Base-by-base conservation (phyloP, 495 filamentous ascomycete genomes). In the Usnea hakonensis region DNA sequence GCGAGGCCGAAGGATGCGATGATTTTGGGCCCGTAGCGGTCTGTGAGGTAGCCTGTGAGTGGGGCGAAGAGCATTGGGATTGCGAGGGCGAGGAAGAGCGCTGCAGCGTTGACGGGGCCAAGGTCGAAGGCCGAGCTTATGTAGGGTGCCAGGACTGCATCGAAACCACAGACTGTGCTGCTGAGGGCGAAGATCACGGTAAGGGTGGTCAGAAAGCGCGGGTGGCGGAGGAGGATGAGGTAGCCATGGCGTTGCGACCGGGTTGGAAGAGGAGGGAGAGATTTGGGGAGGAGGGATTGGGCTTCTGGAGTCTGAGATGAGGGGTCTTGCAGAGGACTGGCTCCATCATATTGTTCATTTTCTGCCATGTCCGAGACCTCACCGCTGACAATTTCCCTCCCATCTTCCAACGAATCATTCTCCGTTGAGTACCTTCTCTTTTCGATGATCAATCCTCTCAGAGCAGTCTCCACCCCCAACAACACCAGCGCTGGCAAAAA, bases 71-170 rank as follows among this genome's bases (percentile, higher is more conserved):
- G 85, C 86, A 55, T 75, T 80, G 14, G 78, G 82, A 58, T 80
- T 55, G 83, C 79, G 21, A 87, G n/a, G 5, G 81, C 77, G 1
- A 89, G 75, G 68, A 88, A 87, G 16, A 87, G 69, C 5, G 87
- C 71, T 5, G 84, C 86, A 5, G 83, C 83, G 14, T 81, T 82
- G 0, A 74, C 78, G 3, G 86, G 77, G 52, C 76, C 73, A 78
- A 82, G 87, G 61, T 71, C 60, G 62, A 88, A 88, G 7, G 72
- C 76, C 0, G 72, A 64, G 55, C 76, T 71, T 8, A 83, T 79
- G 60, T 77, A 79, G 3, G 86, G 68, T 10, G 86, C 81, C 8
- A 88, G 64, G 10, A 75, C 73, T 26, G 75, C 67, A 66, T 81
- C 79, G 59, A 81, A 78, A 11, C 71, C 61, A n/a, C 83, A 82